Base-by-base conservation (phyloP, 495 filamentous ascomycete genomes). In the Penicillium pancosmium region DNA sequence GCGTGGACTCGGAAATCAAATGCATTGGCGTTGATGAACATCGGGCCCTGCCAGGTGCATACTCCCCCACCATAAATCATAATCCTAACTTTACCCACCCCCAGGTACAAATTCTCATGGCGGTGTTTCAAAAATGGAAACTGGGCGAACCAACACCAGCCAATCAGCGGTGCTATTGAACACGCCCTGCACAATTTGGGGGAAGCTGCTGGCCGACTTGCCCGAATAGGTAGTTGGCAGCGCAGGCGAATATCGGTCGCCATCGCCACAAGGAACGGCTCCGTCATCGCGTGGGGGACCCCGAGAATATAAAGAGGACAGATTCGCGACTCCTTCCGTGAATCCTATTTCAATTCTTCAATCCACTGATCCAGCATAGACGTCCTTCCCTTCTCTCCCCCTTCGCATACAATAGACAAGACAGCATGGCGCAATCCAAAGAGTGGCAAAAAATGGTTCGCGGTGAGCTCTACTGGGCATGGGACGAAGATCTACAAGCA, bases 401-500 rank as follows among this genome's bases (percentile, higher is more conserved):
- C 8, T 38, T 4, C 15, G 19, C 27, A 19, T 21, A 35, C 13
- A 35, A 6, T 18, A 9, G 10, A 47, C 19, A 11, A 12, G n/a
- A 19, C 21, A 31, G 19, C 1, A 73, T 73, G 71, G 46, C 71
- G 10, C 56, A 68, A 4, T 74, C 72, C 13, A 67, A 72, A 54
- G 73, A 75, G 64, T 71, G 71, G 69, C 56, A 69, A 25, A 73
- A 72, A 41, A 73, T 74, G 68, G 62, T 72, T 21, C 70, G 68
- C 15, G 73, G 73, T 2, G 75, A 77, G 59, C 65, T 75, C 12
- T 78, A 78, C 57, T 72, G 77, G 70, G 81, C 82, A 18, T 80
- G 82, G 68, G 76, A 78, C 36, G 80, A 79, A 12, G 77, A 80
- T 54, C 74, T 84, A 1, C 69, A 80, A 38, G 78, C 74, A 0